These are phyloP conservation scores for Insectozyma bohioensis DNA, from an alignment of 1,139 yeast genomes.

Conservation along the genomic window DNA sequence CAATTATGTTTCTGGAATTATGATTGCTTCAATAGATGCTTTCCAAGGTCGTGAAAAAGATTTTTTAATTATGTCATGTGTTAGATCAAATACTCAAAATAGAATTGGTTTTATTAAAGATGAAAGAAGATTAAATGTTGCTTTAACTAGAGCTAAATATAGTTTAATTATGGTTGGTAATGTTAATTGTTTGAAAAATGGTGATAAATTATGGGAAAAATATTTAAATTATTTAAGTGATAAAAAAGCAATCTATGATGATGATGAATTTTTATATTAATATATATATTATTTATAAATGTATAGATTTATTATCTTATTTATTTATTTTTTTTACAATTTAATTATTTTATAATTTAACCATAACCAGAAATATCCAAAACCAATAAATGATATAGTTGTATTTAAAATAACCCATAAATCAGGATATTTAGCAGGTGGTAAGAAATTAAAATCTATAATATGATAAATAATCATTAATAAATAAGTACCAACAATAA, in stretches of 20 bases:
- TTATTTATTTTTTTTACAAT: too few relatives aligned
- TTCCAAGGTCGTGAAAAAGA: conserved; percentile 68
- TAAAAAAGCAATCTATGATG: conserved; percentile 15
- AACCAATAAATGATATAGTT: conserved; percentile 71
- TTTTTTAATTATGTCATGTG: conserved; percentile 60
- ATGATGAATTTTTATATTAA: conserved; percentile 13
- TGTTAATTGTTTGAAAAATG: conserved; percentile 44
- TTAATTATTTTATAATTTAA: too few relatives aligned
- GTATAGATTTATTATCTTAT: too few relatives aligned
- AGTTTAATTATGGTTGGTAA: conserved; percentile 61
- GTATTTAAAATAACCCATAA: conserved; percentile 81
- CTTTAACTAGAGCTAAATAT: conserved; percentile 61
- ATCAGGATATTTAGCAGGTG: conserved; percentile 75
- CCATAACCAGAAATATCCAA: conserved; percentile 79
- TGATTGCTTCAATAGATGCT: conserved; percentile 68
- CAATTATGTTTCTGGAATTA: conserved; percentile 59
- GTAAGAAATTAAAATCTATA: conserved; percentile 48
- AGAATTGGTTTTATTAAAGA: conserved; percentile 61
- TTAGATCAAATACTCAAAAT: conserved; percentile 49
- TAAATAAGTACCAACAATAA: conserved; percentile 60
- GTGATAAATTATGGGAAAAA: conserved; percentile 54
- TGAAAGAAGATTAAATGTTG: conserved; percentile 59
- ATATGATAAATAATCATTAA: conserved; percentile 53
- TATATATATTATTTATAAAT: too few relatives aligned
- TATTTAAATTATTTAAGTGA: conserved; percentile 41